Conservation (phyloP, 768 basidiomycete genomes). For the Antrodiella citrinella region DNA sequence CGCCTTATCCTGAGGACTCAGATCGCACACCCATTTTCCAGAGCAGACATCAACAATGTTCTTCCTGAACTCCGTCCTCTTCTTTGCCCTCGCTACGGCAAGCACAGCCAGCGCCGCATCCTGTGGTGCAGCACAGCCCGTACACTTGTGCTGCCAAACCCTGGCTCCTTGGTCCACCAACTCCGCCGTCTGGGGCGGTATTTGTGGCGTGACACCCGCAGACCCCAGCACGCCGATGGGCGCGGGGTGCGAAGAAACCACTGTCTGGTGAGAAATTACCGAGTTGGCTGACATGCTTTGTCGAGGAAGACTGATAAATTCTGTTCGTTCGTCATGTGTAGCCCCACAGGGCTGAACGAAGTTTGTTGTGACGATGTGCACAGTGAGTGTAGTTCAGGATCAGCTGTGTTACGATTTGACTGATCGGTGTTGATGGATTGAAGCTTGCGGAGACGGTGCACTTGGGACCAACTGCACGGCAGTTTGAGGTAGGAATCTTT, state of each 20-base stretch:
- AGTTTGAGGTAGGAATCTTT: not conserved
- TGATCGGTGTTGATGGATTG: not conserved
- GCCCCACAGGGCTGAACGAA: not conserved
- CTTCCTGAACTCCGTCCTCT: not conserved
- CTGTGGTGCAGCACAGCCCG: conserved; percentile 3
- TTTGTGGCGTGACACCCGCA: conserved; percentile 5
- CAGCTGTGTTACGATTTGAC: not conserved
- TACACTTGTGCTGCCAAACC: conserved; percentile 3
- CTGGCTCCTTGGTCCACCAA: conserved; percentile 7
- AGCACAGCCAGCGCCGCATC: not conserved
- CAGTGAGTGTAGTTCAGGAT: not conserved
- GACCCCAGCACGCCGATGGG: conserved; percentile 6
- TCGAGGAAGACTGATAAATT: not conserved
- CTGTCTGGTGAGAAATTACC: not conserved
- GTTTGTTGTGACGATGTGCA: not conserved
- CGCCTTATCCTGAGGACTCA: no score
- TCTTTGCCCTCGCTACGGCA: not conserved
- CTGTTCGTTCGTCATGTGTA: not conserved
- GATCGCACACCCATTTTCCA: no score
- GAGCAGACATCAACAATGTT: no score
- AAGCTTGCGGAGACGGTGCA: not conserved
- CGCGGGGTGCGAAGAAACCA: not conserved
- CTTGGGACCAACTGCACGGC: not conserved
- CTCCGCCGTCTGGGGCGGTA: conserved; percentile 4
- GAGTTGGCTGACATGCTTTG: not conserved